Evolutionary conservation across 2,329 filamentous ascomycete species (phyloP), one percentile per base, ranked within the genome.

Genomic region (Fusarium euwallaceae): DNA sequence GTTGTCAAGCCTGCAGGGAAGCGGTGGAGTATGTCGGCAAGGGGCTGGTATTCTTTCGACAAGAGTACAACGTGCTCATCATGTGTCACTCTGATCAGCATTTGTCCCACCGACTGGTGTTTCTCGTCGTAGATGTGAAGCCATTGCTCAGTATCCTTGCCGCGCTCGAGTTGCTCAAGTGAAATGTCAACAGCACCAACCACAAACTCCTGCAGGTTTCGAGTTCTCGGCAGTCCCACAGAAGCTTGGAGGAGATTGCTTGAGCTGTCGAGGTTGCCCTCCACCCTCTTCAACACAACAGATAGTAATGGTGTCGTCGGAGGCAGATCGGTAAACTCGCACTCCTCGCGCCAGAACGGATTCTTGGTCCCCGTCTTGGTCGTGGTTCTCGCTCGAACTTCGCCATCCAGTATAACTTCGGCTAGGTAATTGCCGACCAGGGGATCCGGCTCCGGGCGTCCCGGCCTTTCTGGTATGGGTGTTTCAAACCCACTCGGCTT

Each of bases 51-150:
- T 80, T 98, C 95, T 68, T 93, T 91, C 8, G 92, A 91, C 84
- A 97, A 92, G 41, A 99, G 88, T 11, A 98, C 95, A 8, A 97
- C 93, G 60, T 97, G 91, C 83, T 99, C 96, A 64, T 98, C 94
- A 74, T 97, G 92, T 53, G 92, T 91, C 24, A 97, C 88, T 79
- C 92, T 95, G 83, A 98, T 90, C 61, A 97, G 88, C 86, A 98
- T 93, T 71, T 95, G 94, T 32, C 95, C 96, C 59, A 97, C 89
- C 1, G 88, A 86, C 76, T 95, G 92, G 70, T 94, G 91, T 73
- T 90, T 91, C 74, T 93, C 92, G 78, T 98, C 94, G 59, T 92
- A 84, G 24, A 98, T 90, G 17, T 92, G 93, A 86, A 95, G 93
- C 96, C 95, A 98, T 78, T 95, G 93, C 82, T 98, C 96, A 37